Conservation (phyloP, 768 basidiomycete genomes). For the Mycena capillaripes region DNA sequence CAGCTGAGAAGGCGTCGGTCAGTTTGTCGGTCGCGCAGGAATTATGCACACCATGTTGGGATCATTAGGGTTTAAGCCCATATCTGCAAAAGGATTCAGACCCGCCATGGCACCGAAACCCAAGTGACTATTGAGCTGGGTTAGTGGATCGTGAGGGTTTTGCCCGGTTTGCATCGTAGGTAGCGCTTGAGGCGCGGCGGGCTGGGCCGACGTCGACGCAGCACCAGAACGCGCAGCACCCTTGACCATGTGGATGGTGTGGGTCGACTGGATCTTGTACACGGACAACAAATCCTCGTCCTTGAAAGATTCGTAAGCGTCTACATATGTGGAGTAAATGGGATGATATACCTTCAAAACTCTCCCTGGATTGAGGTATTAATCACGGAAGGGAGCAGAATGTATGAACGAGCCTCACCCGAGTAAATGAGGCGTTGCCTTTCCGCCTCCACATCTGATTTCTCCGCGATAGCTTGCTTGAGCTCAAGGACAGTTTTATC, state of each 20-base stretch:
- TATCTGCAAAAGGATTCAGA: conserved; percentile 91
- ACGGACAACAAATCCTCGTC: conserved; percentile 86
- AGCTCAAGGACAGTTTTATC: conserved; percentile 92
- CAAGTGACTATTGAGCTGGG: conserved; percentile 82
- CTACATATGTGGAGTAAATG: conserved; percentile 18
- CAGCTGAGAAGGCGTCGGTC: conserved; percentile 60
- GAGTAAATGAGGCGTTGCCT: conserved; percentile 94
- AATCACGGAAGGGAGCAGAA: too few relatives aligned
- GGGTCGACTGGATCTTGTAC: conserved; percentile 92
- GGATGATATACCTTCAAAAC: conserved; percentile 82
- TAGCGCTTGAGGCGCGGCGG: conserved; percentile 69
- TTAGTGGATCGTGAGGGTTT: conserved; percentile 89
- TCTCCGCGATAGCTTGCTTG: conserved; percentile 89
- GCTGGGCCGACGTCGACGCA: conserved; percentile 53
- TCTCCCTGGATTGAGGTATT: conserved; percentile 59
- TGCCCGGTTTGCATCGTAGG: conserved; percentile 94
- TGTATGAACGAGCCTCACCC: too few relatives aligned
- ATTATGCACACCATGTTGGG: conserved; percentile 86
- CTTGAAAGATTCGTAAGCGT: conserved; percentile 50
- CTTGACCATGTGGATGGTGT: conserved; percentile 96
- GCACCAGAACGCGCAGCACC: conserved; percentile 72
- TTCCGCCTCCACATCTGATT: conserved; percentile 89
- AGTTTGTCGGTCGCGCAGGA: conserved; percentile 12
- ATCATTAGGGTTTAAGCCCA: conserved; percentile 93
- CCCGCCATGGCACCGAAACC: conserved; percentile 87